Evolutionary conservation across 2,329 filamentous ascomycete genomes (phyloP), one percentile per base, ranked within the genome.

Genomic region (Trichoderma koningiopsis): DNA sequence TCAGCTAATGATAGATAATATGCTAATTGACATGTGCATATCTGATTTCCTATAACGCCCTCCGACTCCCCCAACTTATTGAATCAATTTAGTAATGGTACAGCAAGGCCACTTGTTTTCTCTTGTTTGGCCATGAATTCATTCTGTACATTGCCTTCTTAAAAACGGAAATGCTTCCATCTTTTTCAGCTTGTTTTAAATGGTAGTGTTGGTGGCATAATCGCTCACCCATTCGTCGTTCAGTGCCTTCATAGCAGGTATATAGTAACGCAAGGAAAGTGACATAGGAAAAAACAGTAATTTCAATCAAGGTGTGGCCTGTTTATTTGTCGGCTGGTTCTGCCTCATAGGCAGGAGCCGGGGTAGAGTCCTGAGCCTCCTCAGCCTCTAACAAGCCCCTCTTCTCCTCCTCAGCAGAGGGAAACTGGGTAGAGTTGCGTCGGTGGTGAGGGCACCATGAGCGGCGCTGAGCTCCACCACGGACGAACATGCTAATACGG

Each of bases 401-500:
- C 80, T 88, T 87, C 77, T 87, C 86, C 27, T 85, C 83, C 1
- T 78, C 79, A 16, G 49, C 19, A 5, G 61, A 22, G 19, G 66
- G 56, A 5, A 68, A 65, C 22, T 24, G 58, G 7, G 24, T 29
- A 27, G 47, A 27, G 10, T 57, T 58, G 43, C 61, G 53, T 49
- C 58, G 49, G 56, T 62, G 62, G 58, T 63, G 72, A 57, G 70
- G 29, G 71, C 68, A 69, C 67, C 61, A 69, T 65, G 66, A 57
- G 13, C 70, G 56, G 8, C 37, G 70, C 2, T 58, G 68, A 22
- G 71, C 57, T 43, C 69, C 73, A 14, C 72, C 72, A 62, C 70
- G 72, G 68, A 89, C 76, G 71, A 84, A 79, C 71, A 87, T 85
- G 82, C 87, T 87, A 31, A 89, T 61, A 69, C 86, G 87, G 63